Evolutionary conservation across 352 stramenopile genomes (phyloP).

Genomic region (Globisporangium abappressorium): DNA sequence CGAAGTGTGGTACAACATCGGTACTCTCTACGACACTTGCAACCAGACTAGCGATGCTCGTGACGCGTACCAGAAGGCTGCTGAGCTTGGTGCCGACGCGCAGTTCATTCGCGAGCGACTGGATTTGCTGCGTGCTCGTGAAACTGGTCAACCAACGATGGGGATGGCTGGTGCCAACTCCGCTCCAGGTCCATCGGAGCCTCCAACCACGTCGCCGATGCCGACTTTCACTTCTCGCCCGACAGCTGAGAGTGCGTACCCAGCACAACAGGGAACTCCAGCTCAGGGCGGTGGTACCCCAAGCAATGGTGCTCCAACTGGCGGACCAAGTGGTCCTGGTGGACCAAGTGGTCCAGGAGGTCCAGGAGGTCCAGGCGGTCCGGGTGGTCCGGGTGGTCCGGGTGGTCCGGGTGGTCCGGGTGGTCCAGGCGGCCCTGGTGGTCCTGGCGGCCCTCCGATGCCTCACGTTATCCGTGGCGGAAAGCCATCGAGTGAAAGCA

Average conservation of each 20-base stretch:
- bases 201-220: background rate
- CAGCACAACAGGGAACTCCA: background rate
- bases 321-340: background rate
- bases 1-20: background rate
- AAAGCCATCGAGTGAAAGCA: background rate
- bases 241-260: background rate
- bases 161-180: background rate
- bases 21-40: background rate
- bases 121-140: background rate
- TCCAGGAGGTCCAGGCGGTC: background rate
- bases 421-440: no score
- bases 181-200: background rate
- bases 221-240: background rate
- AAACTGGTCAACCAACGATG: background rate
- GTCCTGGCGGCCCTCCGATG: background rate
- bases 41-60: background rate
- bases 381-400: background rate
- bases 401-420: background rate
- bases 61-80: background rate
- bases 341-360: no score
- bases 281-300: background rate
- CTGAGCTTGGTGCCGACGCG: background rate
- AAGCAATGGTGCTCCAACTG: background rate
- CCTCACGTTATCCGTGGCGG: background rate
- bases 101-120: background rate